Evolutionary conservation across 1,139 yeast species (phyloP).

Genomic region (Saccharomyces hybrid): DNA sequence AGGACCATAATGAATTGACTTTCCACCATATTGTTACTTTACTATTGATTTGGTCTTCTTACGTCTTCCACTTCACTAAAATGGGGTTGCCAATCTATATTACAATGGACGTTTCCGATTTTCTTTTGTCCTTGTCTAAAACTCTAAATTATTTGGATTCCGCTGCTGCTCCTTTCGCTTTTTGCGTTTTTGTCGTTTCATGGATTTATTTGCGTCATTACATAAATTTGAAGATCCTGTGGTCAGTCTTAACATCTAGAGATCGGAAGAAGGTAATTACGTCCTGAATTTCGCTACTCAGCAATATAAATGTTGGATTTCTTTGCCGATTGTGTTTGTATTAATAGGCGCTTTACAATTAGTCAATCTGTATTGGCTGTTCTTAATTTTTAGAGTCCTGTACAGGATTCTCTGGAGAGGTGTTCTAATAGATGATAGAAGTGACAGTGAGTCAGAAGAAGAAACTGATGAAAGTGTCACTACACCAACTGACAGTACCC

Average conservation of each 20-base stretch:
- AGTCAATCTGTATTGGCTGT: slow-evolving; percentile 83
- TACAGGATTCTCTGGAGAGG: slow-evolving; percentile 48
- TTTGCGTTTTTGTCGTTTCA: slow-evolving; percentile 51
- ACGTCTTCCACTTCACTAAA: slow-evolving; percentile 89
- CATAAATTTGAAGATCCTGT: slow-evolving; percentile 64
- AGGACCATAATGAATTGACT: slow-evolving; percentile 79
- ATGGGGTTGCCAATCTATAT: slow-evolving; percentile 83
- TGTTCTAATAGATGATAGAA: slow-evolving; percentile 68
- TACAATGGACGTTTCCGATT: slow-evolving; percentile 90
- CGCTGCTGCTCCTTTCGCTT: slow-evolving; percentile 51
- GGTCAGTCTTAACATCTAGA: slow-evolving; percentile 83
- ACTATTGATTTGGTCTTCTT: slow-evolving; percentile 72
- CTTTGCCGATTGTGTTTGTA: slow-evolving; percentile 76
- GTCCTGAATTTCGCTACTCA: slow-evolving; percentile 74
- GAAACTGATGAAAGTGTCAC: slow-evolving; percentile 11
- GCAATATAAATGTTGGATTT: slow-evolving; percentile 89
- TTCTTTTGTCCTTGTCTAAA: slow-evolving; percentile 74
- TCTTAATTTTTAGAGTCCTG: slow-evolving; percentile 65
- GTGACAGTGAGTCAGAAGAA: slow-evolving; percentile 58
- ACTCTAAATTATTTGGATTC: slow-evolving; percentile 73
- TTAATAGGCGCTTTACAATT: slow-evolving; percentile 71
- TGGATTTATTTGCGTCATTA: slow-evolving; percentile 89
- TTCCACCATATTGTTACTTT: slow-evolving; percentile 88
- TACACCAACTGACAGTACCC: not conserved
- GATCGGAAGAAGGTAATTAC: slow-evolving; percentile 78